A percentile compares a stretch with the other conserved stretches of the same genome.
These are phyloP conservation scores for Xylariales sp. DNA, from an alignment of 2,329 filamentous ascomycete genomes.

Conservation along the genomic window DNA sequence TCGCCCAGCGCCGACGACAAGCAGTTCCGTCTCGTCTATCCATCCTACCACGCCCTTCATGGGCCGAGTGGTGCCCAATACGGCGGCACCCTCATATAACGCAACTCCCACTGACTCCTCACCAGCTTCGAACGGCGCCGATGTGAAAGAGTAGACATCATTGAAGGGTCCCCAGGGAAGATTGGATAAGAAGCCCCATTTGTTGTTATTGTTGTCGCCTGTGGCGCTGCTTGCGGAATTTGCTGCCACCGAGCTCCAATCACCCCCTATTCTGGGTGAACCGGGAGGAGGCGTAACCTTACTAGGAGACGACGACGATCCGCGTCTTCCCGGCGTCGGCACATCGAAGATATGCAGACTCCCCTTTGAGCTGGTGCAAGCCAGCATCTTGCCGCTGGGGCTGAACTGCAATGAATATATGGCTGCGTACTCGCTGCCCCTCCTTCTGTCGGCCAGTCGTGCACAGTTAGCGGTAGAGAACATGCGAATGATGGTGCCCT, in stretches of 20 bases:
- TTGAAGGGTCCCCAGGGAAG: slow-evolving; percentile 87
- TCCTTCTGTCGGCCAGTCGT: slow-evolving; percentile 75
- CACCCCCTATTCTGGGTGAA: slow-evolving; percentile 21
- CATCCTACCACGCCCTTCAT: slow-evolving; percentile 84
- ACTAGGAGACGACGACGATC: background rate
- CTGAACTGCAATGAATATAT: slow-evolving; percentile 88
- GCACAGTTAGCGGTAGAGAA: slow-evolving; percentile 78
- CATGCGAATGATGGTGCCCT: slow-evolving; percentile 82
- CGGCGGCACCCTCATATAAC: slow-evolving; percentile 34
- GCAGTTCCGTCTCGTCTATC: slow-evolving; percentile 66
- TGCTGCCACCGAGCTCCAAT: slow-evolving; percentile 15
- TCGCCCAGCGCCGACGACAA: slow-evolving; percentile 73
- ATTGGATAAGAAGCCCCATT: slow-evolving; percentile 81
- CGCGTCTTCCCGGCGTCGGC: slow-evolving; percentile 44
- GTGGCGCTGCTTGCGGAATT: slow-evolving; percentile 12
- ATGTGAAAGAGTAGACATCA: slow-evolving; percentile 82
- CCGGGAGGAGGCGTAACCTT: background rate
- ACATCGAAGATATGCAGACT: slow-evolving; percentile 94
- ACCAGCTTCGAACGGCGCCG: slow-evolving; percentile 75
- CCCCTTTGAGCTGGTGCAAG: slow-evolving; percentile 93
- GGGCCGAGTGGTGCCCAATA: slow-evolving; percentile 51
- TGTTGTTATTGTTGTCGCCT: slow-evolving; percentile 45
- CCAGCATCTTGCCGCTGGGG: slow-evolving; percentile 72
- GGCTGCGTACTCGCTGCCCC: slow-evolving; percentile 81
- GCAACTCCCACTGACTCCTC: slow-evolving; percentile 58